Conservation (phyloP, 208 protist species). For the Trypanosoma vivax region DNA sequence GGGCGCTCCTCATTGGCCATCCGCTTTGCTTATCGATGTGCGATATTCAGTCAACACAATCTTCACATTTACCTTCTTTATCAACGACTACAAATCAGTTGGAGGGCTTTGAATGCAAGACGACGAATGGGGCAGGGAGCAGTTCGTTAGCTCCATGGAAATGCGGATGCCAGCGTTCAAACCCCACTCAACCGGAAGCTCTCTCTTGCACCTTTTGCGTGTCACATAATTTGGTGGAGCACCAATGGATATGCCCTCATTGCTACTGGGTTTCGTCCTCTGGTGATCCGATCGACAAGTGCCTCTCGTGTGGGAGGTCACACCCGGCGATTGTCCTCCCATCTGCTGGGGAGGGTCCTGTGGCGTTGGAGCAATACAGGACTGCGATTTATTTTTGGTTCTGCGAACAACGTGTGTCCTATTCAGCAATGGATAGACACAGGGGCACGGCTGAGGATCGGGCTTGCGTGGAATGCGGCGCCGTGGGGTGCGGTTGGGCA, state of each 20-base stretch:
- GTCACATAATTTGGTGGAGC: constrained; percentile 22
- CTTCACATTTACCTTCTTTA: neutral
- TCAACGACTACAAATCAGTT: neutral
- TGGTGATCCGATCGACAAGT: constrained; percentile 29
- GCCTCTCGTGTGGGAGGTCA: constrained; percentile 41
- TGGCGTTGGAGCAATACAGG: neutral
- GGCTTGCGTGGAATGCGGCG: constrained; percentile 9
- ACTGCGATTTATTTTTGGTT: constrained; percentile 17
- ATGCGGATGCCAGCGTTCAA: constrained; percentile 52
- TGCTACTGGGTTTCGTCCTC: constrained; percentile 31
- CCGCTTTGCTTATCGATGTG: constrained; percentile 5
- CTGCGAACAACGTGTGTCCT: constrained; percentile 15
- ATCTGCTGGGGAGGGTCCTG: neutral
- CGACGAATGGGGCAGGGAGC: neutral
- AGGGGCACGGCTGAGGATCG: neutral
- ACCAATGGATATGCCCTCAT: constrained; percentile 43
- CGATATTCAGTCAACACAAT: constrained; percentile 1
- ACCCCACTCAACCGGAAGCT: neutral
- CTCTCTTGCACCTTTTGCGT: constrained; percentile 40
- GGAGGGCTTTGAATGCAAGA: neutral
- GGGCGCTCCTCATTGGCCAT: constrained; percentile 10
- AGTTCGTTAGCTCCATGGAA: constrained; percentile 15
- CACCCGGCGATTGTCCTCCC: too few relatives aligned
- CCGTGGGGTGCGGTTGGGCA: constrained; percentile 16
- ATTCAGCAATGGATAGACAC: constrained; percentile 1